Evolutionary conservation across 2,329 filamentous ascomycete genomes (phyloP), one percentile per base, ranked within the genome.

Genomic region (Cladobotryum protrusum): DNA sequence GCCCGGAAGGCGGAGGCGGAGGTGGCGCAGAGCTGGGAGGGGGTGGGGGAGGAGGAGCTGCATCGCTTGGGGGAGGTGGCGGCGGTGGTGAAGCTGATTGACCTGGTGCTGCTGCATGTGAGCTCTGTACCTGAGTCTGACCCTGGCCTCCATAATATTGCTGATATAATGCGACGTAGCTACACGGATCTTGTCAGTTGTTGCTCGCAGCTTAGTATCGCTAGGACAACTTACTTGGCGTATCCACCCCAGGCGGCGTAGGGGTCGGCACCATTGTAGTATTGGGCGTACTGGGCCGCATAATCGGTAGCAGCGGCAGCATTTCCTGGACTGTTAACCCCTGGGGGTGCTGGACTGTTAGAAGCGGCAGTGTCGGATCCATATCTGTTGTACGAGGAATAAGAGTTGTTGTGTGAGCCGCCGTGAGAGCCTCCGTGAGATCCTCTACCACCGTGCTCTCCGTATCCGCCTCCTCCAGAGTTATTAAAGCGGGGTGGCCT

Each of bases 211-310:
- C 18, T 11, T 4, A 3, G 15, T 43, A 33, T 15, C 14, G 3
- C 3, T 4, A 24, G 14, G 19, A 32, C 7, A 32, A 59, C 74
- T 63, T 78, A 88, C 72, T 86, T 87, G 59, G 85, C 80, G 68
- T 93, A 96, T 48, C 92, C 92, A 54, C 92, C 92, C 59, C 93
- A 96, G 8, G 87, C 83, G 39, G 89, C 89, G 66, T 96, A 96
- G 0, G 91, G 92, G 62, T 96, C 89, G 55, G 79, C 74, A 48
- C 76, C 75, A 55, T 76, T 77, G 54, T 91, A 92, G 67, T 95
- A 93, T 65, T 90, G 86, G 3, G 87, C 85, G 65, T 95, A 95
- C 62, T 92, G 87, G 15, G 86, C 82, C 47, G 82, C 82, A 65
- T 93, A 93, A 60, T 95, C 87, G 5, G 62, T 56, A 9, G 61